phyloP scores from a whole-genome alignment of 352 stramenopile genomes.

The Globisporangium iwayamae region DNA sequence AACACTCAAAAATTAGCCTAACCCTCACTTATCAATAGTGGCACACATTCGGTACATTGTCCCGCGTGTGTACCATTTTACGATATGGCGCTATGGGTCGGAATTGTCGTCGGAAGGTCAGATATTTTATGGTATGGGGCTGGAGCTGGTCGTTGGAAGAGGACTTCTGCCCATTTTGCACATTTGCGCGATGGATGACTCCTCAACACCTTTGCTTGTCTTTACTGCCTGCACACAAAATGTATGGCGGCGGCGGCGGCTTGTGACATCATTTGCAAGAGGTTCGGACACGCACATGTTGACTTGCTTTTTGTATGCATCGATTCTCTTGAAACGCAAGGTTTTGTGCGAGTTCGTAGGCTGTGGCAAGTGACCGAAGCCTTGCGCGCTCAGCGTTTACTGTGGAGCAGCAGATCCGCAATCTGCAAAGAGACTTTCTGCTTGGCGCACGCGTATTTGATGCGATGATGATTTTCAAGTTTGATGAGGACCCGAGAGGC shows the following conservation, averaged over 20 bases:
- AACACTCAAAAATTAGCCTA: too few relatives aligned
- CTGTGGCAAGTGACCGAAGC: background rate
- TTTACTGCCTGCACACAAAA: background rate
- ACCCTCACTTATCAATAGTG: too few relatives aligned
- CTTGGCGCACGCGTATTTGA: background rate
- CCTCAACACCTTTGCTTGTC: background rate
- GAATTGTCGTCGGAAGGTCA: too few relatives aligned
- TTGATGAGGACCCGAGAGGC: background rate
- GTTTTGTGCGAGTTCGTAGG: background rate
- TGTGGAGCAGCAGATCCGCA: background rate
- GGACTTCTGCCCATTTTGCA: too few relatives aligned
- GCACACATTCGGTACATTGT: too few relatives aligned
- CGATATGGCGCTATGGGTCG: too few relatives aligned
- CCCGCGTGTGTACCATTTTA: too few relatives aligned
- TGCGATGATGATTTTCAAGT: background rate
- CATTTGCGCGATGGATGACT: too few relatives aligned
- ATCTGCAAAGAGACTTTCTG: background rate
- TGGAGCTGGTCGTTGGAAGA: too few relatives aligned
- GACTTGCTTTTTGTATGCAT: conserved; percentile 1
- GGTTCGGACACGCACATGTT: background rate
- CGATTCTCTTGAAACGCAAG: conserved; percentile 1
- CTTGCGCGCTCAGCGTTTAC: conserved; percentile 3
- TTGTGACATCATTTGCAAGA: conserved; percentile 7
- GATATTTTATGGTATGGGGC: too few relatives aligned
- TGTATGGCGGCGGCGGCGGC: background rate